Percentiles rank a stretch among this genome's conserved stretches.
Evolutionary conservation across 2,329 filamentous ascomycete species (phyloP).

Genomic region (Cylindrodendrum hubeiense): DNA sequence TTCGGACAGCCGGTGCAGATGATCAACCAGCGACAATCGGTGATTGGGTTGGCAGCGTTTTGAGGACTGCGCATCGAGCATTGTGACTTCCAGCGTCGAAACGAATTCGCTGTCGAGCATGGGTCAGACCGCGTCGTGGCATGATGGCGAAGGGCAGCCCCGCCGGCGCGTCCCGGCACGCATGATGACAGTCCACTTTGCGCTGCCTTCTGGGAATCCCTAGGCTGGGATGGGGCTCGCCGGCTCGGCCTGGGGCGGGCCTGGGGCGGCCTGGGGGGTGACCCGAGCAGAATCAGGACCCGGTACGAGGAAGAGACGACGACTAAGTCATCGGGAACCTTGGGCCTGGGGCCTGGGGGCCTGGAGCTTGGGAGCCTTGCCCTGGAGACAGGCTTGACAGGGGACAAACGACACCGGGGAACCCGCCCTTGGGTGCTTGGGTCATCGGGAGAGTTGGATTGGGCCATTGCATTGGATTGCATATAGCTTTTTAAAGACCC

Average conservation of each 20-base stretch:
- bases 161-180: conserved; percentile 43
- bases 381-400: background rate
- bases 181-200: conserved; percentile 46
- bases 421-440: conserved; percentile 9
- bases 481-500: conserved; percentile 37
- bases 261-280: conserved; percentile 5
- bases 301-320: background rate
- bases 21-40: too few species aligned
- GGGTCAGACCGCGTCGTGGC: conserved; percentile 37
- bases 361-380: conserved; percentile 10
- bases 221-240: background rate
- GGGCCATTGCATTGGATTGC: conserved; percentile 16
- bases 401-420: conserved; percentile 17
- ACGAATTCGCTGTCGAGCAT: conserved; percentile 3
- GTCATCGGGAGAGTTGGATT: background rate
- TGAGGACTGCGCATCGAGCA: background rate
- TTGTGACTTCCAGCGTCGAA: background rate
- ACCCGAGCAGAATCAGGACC: background rate
- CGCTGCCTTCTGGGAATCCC: conserved; percentile 15
- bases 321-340: too few species aligned
- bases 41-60: background rate
- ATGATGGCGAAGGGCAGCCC: conserved; percentile 38
- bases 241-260: background rate
- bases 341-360: background rate
- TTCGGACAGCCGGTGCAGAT: too few species aligned